Evolutionary conservation across 106 monocot species (phyloP), one percentile per base, ranked within the genome.

Genomic region (Platanthera guangdongensis): DNA sequence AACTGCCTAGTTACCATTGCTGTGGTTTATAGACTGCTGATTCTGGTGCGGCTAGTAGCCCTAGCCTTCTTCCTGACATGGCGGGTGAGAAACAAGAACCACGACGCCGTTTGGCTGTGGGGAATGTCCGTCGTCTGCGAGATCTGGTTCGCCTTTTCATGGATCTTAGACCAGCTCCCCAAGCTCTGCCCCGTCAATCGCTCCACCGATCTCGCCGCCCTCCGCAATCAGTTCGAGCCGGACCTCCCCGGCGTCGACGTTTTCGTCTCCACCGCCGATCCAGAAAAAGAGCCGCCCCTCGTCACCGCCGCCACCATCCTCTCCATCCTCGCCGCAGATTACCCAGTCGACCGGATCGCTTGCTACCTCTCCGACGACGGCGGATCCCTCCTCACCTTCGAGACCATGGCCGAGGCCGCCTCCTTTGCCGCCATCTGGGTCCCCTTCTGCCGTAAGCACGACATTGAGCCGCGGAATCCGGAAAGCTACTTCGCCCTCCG

Each of bases 101-200:
- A 83, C 49, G 90, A 94, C n/a, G 94, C 94, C 7, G 68, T 86
- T 9, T 94, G 94, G 94, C 83, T 94, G 11, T 94, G 94, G 94
- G 83, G 80, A 13, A 88, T 91, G 88, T 94, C 94, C 5, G 85
- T 91, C 32, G 88, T 91, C 9, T 94, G 94, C 84, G 94, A 94
- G 84, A 57, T 90, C 18, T 94, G 94, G 94, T 94, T 94, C 80
- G 94, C 94, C 15, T 88, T 94, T 77, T 94, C 94, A 4, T 94
- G 94, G 94, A 52, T 94, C 5, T 81, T 94, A 11, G 94, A 94
- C 74, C 86, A 86, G 82, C 71, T 94, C 13, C 94, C 94, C 13
- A 94, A 94, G 78, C 76, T 94, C 13, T 72, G 68, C 73, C 94
- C 94, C 1, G 78, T 94, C 77, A 94, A 94, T 76, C 84, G 94